Conservation (phyloP, 148 eudicot genomes). For the Camellia sinensis region DNA sequence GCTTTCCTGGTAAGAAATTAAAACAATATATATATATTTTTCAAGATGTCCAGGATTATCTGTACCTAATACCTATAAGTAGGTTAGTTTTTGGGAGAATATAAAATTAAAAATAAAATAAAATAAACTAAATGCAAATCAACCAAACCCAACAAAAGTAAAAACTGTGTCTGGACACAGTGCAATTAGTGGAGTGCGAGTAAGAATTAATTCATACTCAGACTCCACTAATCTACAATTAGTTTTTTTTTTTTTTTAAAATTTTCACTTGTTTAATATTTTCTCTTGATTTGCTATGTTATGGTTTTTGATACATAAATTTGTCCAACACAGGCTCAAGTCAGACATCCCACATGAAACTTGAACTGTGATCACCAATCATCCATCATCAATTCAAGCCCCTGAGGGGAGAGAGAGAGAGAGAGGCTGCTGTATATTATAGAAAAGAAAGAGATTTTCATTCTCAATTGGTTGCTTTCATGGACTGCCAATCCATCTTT, state of each 20-base stretch:
- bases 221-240: no score
- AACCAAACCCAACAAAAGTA: no score
- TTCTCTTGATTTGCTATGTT: no score
- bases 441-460: conserved; percentile 23
- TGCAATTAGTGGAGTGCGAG: no score
- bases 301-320: background rate
- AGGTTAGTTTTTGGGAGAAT: no score
- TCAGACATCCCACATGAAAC: conserved; percentile 58
- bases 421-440: conserved; percentile 46
- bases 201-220: no score
- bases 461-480: conserved; percentile 11
- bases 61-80: no score
- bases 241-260: no score
- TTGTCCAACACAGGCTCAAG: conserved; percentile 35
- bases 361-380: conserved; percentile 54
- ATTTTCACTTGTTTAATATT: no score
- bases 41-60: background rate
- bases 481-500: conserved; percentile 21
- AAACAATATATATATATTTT: background rate
- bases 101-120: no score
- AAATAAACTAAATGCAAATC: no score
- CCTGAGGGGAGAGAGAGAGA: background rate
- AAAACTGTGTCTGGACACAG: no score
- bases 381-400: conserved; percentile 29
- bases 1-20: conserved; percentile 34